Base-by-base conservation (phyloP, 1,139 yeast genomes). In the Hyphopichia khmerensis region DNA sequence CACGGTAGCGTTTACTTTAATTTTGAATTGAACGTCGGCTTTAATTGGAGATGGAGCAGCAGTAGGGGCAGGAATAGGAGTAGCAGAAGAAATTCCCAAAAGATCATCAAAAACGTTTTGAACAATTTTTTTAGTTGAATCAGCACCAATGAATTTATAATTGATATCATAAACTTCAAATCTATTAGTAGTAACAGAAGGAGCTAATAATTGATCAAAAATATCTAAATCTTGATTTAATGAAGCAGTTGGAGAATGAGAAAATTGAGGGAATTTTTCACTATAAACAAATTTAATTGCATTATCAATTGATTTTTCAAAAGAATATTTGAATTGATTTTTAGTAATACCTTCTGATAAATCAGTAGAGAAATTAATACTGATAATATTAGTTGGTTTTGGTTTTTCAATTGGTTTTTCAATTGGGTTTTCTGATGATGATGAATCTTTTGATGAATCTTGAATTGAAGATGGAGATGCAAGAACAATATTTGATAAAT, bases 401-500 rank as follows among this genome's bases (percentile, higher is more conserved):
- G 23, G 31, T 26, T 16, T 31, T 36, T 40, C 14, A 43, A 36
- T 33, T 29, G 49, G 39, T 18, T 51, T 9, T 49, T 50, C 8
- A 8, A 8, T 21, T 21, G 24, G 24, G 24, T 21, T n/a, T n/a
- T n/a, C n/a, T n/a, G n/a, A n/a, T n/a, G n/a, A n/a, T n/a, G n/a
- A n/a, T n/a, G n/a, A n/a, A 21, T 21, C 24, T 21, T 21, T 21
- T 21, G 24, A 21, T 21, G 61, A 57, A 16, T 30, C 42, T 13
- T 44, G 45, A n/a, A 38, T 44, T 14, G 44, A 41, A 16, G 36
- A 39, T 31, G 80, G 70, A 36, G 67, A 65, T 11, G 79, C 75
- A 44, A 80, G 52, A 46, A 79, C 77, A 50, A 91, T 82, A 61
- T 86, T 80, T 35, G 89, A 78, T 45, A 93, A 73, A 60, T 93